These are phyloP conservation scores for Polyporus arcularius DNA, from an alignment of 768 basidiomycete genomes.

Conservation along the genomic window DNA sequence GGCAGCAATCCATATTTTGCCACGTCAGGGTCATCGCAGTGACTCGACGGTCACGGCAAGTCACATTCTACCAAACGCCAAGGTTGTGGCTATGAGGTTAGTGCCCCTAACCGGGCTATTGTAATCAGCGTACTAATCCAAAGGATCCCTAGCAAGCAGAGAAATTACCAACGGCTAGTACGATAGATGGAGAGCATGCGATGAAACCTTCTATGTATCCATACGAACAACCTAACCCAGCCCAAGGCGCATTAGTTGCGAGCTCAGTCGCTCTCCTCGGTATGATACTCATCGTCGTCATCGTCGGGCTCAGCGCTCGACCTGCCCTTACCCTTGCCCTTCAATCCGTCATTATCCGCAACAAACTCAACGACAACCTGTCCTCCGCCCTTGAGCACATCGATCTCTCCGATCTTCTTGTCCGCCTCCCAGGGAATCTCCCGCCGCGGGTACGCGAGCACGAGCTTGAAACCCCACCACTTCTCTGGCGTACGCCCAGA, in stretches of 20 bases:
- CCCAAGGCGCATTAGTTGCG: neutral
- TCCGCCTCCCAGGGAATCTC: conserved; percentile 54
- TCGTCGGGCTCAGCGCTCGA: conserved; percentile 30
- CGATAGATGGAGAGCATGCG: too few species aligned
- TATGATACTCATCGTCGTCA: conserved; percentile 19
- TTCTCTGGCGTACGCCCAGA: conserved; percentile 31
- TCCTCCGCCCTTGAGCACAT: conserved; percentile 58
- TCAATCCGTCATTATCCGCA: conserved; percentile 19
- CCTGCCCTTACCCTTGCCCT: conserved; percentile 21
- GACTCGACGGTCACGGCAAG: too few species aligned
- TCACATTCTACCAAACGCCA: too few species aligned
- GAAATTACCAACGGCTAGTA: too few species aligned
- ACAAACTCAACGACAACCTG: conserved; percentile 65
- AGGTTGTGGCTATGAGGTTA: too few species aligned
- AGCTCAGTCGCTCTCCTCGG: conserved; percentile 19
- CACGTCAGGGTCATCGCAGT: too few species aligned
- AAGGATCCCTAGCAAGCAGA: too few species aligned
- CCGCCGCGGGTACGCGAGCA: conserved; percentile 67
- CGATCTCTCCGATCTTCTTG: conserved; percentile 44
- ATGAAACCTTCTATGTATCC: too few species aligned
- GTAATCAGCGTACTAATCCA: too few species aligned
- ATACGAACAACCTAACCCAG: too few species aligned
- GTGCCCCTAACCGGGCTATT: too few species aligned
- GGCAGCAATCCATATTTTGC: too few species aligned
- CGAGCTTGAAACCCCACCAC: conserved; percentile 78